Base-by-base conservation (phyloP, 2,329 filamentous ascomycete species). In the Alternaria gansuensis region DNA sequence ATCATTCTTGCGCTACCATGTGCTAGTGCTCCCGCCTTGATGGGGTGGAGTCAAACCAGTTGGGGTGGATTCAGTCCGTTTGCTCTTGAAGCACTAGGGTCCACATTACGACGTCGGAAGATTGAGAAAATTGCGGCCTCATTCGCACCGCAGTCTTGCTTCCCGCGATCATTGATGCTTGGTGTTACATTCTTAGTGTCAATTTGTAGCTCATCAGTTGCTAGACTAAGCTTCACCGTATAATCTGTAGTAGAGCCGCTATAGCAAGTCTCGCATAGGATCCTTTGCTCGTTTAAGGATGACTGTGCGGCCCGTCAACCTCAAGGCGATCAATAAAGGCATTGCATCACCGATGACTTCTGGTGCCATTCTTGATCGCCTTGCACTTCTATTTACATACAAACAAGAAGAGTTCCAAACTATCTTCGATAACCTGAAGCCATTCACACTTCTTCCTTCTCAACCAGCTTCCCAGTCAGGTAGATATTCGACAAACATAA, bases 301-400 rank as follows among this genome's bases (percentile, higher is more conserved):
- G 62, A 60, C 53, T 59, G 59, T 26, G 36, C 43, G 43, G 39
- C 41, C 53, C 17, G 40, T 51, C 45, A 14, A 48, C 43, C 26
- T 65, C 44, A 60, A 57, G 44, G 52, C 57, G 58, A 67, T 64
- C 64, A 66, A 64, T 57, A 53, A 56, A 64, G 23, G 21, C 58
- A 60, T 63, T 64, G 29, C 54, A 54, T 54, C 33, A 59, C 44
- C 46, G 41, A 60, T 59, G 28, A 34, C 54, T 51, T 51, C 54
- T 36, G 49, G 45, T 43, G 43, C 52, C 60, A 52, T 44, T 51
- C 34, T 57, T 41, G 45, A 48, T 49, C 37, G 37, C 40, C 37
- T 59, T 24, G 45, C 36, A 54, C 45, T 37, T 60, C 55, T 63
- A 65, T 55, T 59, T 41, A 51, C 54, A 60, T 40, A 49, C 36